A percentile compares a stretch with the other conserved stretches of the same genome.
Evolutionary conservation across 768 basidiomycete genomes (phyloP).

Genomic region (Termitomyces sp.): DNA sequence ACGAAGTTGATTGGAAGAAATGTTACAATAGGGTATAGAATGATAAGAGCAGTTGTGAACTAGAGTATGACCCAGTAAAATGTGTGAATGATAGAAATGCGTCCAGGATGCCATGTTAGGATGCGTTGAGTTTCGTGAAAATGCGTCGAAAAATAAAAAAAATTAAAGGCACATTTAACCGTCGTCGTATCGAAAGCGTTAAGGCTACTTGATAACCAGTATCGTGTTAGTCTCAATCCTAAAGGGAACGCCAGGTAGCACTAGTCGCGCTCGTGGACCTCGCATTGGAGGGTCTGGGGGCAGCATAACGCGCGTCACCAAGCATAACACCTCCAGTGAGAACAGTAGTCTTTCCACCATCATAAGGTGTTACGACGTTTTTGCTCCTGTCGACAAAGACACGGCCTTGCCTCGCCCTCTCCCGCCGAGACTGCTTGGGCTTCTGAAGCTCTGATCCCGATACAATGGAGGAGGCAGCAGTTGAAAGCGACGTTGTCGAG

Average conservation of each 20-base stretch:
- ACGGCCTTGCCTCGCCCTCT: conserved; percentile 60
- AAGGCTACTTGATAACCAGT: conserved; percentile 7
- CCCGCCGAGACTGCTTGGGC: conserved; percentile 57
- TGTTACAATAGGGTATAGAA: conserved; percentile 5
- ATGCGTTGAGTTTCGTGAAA: conserved; percentile 10
- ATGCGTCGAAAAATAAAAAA: conserved; percentile 11
- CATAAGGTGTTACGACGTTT: conserved; percentile 79
- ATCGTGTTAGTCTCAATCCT: conserved; percentile 14
- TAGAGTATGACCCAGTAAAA: conserved; percentile 2
- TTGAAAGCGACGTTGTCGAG: conserved; percentile 38
- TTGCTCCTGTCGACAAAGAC: conserved; percentile 72
- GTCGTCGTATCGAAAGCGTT: conserved; percentile 11
- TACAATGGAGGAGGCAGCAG: conserved; percentile 22
- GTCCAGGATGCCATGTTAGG: conserved; percentile 8
- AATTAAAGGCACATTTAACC: conserved; percentile 5
- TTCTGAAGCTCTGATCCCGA: conserved; percentile 19
- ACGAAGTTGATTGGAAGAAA: neutral
- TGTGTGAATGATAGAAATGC: conserved; percentile 4
- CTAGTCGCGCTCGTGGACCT: conserved; percentile 25
- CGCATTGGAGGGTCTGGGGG: conserved; percentile 18
- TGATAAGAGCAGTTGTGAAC: neutral
- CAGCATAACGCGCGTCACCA: conserved; percentile 36
- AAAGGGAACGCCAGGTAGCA: conserved; percentile 58
- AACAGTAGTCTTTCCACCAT: conserved; percentile 84
- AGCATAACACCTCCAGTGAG: conserved; percentile 88